Percentiles rank a stretch among this genome's conserved stretches.
Conservation (phyloP, 1,139 yeast genomes). For the Scheffersomyces parashehatae region DNA sequence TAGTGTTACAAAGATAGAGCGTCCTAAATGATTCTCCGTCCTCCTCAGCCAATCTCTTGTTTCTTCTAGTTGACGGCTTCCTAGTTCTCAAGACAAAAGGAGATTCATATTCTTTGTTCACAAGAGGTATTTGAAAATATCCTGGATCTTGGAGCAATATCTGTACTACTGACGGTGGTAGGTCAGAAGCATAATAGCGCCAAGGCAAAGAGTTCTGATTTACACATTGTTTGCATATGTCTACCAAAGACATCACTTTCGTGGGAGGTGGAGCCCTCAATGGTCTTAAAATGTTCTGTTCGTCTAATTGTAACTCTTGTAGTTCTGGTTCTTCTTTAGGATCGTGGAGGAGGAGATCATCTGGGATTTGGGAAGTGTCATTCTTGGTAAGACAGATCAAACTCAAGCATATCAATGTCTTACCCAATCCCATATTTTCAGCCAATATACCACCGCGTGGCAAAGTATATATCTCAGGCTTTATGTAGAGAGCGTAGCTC, state of each 20-base stretch:
- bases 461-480: conserved; percentile 43
- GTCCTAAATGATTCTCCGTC: conserved; percentile 26
- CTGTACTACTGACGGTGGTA: conserved; percentile 46
- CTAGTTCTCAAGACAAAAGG: conserved; percentile 21
- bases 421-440: conserved; percentile 78
- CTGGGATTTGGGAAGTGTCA: conserved; percentile 52
- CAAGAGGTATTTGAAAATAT: conserved; percentile 36
- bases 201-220: conserved; percentile 55
- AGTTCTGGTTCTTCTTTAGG: conserved; percentile 8
- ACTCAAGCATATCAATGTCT: conserved; percentile 66
- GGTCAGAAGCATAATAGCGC: conserved; percentile 43
- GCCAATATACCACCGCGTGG: conserved; percentile 72
- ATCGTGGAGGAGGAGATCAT: conserved; percentile 20
- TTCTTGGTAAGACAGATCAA: conserved; percentile 55
- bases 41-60: conserved; percentile 9
- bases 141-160: conserved; percentile 44
- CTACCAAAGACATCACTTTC: conserved; percentile 26
- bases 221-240: conserved; percentile 45
- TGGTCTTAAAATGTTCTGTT: not conserved
- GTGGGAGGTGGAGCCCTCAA: not conserved
- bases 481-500: conserved; percentile 21
- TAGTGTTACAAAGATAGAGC: conserved; percentile 49
- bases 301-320: not conserved
- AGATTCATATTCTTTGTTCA: conserved; percentile 21
- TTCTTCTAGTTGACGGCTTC: conserved; percentile 8